Base-by-base conservation (phyloP, 1,284 basidiomycete genomes). In the Erythrobasidium hasegawianum region DNA sequence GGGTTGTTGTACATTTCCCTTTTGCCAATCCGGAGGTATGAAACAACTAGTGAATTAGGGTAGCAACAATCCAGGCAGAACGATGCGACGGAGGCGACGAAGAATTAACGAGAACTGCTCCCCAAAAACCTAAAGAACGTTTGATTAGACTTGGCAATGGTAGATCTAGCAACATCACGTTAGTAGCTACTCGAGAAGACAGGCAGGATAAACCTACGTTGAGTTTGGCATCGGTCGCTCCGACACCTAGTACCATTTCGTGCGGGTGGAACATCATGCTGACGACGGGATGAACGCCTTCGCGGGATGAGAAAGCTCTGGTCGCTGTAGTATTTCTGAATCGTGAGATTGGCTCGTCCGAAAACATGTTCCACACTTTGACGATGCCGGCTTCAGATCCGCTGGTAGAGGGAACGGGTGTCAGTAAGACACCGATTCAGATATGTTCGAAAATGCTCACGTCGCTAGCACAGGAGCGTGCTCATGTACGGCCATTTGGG, bases 401-500 rank as follows among this genome's bases (percentile, higher is more conserved):
- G 18, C 68, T 69, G 53, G 16, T 10, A 18, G 43, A 20, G 8
- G n/a, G 24, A 18, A 43, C 2, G 38, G 27, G 10, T 20, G 2
- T 20, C 14, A 39, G 20, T n/a, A 7, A 13, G 26, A 18, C 33
- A 47, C 11, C n/a, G n/a, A n/a, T n/a, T n/a, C n/a, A n/a, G n/a
- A n/a, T n/a, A n/a, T n/a, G n/a, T n/a, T n/a, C n/a, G 8, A 27
- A 20, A 50, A 26, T 33, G 83, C 90, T 77, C 74, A 94, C 90
- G 85, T 84, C 41, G 90, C 93, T 76, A 95, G 89, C 2, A 98
- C 87, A 29, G 87, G 86, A 0, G 90, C 84, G 57, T 87, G 84
- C 26, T 88, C 83, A 77, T 99, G 96, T 9, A 92, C 86, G 70
- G 94, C 92, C 72, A 97, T 87, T 1, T 87, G 84, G 26, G 89